phyloP scores from a whole-genome alignment of 352 stramenopile species.

The Phytopythium aichiense region DNA sequence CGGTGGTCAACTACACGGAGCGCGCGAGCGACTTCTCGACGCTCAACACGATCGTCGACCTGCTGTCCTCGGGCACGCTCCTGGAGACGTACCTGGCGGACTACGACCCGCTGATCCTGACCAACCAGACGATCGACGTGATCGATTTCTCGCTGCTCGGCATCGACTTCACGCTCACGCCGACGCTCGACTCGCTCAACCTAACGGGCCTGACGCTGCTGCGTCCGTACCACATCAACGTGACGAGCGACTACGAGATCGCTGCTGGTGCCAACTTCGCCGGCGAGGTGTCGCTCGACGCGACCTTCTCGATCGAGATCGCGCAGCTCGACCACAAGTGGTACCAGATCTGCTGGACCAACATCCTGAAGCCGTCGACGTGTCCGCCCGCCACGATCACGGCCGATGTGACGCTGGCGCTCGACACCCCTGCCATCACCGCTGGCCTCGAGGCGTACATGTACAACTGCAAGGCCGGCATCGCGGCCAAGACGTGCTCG shows the following conservation, averaged over 20 bases:
- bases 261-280: constrained; percentile 25
- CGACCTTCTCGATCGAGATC: constrained; percentile 20
- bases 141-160: constrained; percentile 28
- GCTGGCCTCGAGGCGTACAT: constrained; percentile 19
- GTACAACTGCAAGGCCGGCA: constrained; percentile 14
- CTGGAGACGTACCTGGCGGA: constrained; percentile 24
- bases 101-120: constrained; percentile 21
- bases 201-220: constrained; percentile 19
- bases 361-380: constrained; percentile 25
- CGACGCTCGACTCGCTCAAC: constrained; percentile 23
- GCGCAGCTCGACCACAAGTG: constrained; percentile 31
- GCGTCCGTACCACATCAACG: constrained; percentile 22
- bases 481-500: constrained; percentile 19
- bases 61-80: constrained; percentile 23
- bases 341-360: constrained; percentile 44
- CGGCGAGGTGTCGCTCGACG: constrained; percentile 13
- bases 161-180: constrained; percentile 25
- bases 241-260: constrained; percentile 16
- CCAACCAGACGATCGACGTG: constrained; percentile 18
- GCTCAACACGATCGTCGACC: constrained; percentile 44
- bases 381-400: constrained; percentile 22
- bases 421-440: constrained; percentile 16
- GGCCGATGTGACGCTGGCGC: constrained; percentile 22
- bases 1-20: constrained; percentile 36
- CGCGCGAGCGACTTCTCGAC: constrained; percentile 35